A percentile compares a stretch with the other conserved stretches of the same genome.
Evolutionary conservation across 2,329 filamentous ascomycete species (phyloP).

Genomic region (Colletotrichum lupini): DNA sequence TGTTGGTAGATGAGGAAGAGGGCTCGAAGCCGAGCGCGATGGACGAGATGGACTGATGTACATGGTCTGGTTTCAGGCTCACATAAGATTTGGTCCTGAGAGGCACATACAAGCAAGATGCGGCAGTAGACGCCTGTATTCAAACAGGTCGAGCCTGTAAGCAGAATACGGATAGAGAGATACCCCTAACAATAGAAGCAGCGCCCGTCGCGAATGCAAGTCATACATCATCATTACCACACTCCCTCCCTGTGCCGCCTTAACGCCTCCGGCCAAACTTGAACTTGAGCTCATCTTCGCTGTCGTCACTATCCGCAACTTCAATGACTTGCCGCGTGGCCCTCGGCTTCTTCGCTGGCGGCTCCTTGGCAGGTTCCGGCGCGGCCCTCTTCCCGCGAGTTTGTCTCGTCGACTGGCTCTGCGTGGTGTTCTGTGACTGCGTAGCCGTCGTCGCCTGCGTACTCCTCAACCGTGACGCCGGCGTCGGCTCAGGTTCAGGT

Average conservation of each 20-base stretch:
- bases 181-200: slow-evolving; percentile 44
- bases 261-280: slow-evolving; percentile 63
- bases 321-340: slow-evolving; percentile 48
- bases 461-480: slow-evolving; percentile 7
- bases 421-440: slow-evolving; percentile 43
- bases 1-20: slow-evolving; percentile 70
- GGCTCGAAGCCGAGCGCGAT: slow-evolving; percentile 55
- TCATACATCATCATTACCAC: slow-evolving; percentile 13
- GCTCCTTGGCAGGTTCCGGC: slow-evolving; percentile 42
- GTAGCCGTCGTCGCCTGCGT: slow-evolving; percentile 35
- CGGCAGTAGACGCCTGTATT: background rate
- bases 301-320: slow-evolving; percentile 56
- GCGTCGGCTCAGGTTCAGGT: slow-evolving; percentile 10
- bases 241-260: background rate
- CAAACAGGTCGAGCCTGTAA: background rate
- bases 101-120: background rate
- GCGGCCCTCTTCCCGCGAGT: slow-evolving; percentile 48
- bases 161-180: slow-evolving; percentile 41
- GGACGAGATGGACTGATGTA: slow-evolving; percentile 69
- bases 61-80: background rate
- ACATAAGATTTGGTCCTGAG: background rate
- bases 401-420: slow-evolving; percentile 43
- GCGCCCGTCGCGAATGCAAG: slow-evolving; percentile 3
- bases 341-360: slow-evolving; percentile 46
- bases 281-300: slow-evolving; percentile 68